Evolutionary conservation across 371 early-diverging fungal genomes (phyloP), one percentile per base, ranked within the genome.

Genomic region (Lichtheimia corymbifera): DNA sequence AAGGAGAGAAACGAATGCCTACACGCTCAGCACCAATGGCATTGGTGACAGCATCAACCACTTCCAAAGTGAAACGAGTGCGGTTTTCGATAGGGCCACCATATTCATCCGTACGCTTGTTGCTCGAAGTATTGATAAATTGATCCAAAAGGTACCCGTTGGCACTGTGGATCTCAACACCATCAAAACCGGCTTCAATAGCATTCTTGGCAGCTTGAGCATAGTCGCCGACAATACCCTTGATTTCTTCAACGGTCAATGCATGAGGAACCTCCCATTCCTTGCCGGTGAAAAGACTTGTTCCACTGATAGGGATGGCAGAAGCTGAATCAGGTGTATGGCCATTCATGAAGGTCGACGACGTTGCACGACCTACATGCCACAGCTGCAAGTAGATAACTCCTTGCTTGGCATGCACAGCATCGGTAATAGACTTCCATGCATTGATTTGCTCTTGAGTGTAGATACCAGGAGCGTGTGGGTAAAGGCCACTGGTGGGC

Each of bases 151-250:
- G 71, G 66, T 84, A 88, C 0, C 88, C 88, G 50, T 89, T 82
- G 1, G 87, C 89, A 58, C 71, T 78, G 70, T 92, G 91, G 25
- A 92, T 73, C 58, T 90, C 88, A 9, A 91, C 70, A 28, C 82
- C 87, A 59, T 91, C 87, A 62, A 91, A 89, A 2, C 83, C 88
- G 14, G 81, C 80, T 43, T 61, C 53, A 24, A 72, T 55, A 47
- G 81, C 66, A 40, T 74, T 64, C 57, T 64, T 42, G 30, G 81
- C 79, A 12, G 86, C 81, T 13, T 63, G 59, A 5, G 50, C 86
- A 78, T 88, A 96, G 17, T 83, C 84, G 14, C 74, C 40, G n/a
- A 82, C 73, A 15, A 87, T 59, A 3, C 66, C 61, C 5, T 72
- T 63, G 52, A 96, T 94, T 47, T 92, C 85, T 17, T 79, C 81